Base-by-base conservation (phyloP, 1,284 basidiomycete species). In the Papiliotrema nemorosa region DNA sequence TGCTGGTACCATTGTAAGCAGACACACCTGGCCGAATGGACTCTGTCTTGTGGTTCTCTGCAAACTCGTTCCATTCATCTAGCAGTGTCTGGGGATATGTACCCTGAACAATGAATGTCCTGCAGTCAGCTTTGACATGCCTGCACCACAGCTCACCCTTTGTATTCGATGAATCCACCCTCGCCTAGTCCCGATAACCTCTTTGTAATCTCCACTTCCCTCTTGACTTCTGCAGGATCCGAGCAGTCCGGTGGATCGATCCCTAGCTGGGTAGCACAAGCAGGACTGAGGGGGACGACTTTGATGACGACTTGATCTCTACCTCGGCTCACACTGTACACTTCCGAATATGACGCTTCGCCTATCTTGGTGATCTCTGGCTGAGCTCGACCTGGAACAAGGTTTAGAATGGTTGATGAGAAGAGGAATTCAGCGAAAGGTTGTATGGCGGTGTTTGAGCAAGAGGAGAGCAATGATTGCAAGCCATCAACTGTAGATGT, bases 261-360 rank as follows among this genome's bases (percentile, higher is more conserved):
- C 49, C 20, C 43, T n/a, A 24, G 9, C 18, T 13, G 5, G 26
- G 2, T 20, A 5, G 47, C 21, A 13, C 37, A 43, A 5, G 27
- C 45, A 16, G 36, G 44, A 1, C 60, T 29, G 0, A 69, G 54
- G 1, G 66, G 68, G 9, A 60, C 57, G 31, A 67, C 55, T 43
- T 66, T 69, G 34, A 66, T 51, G 3, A 71, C 63, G 2, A 62
- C 50, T 22, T 52, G 56, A 5, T 50, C 42, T 27, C 44, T 64
- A 43, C 61, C 60, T 31, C 80, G 77, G 1, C 44, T 84, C 44
- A 92, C 84, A 3, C 85, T 85, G 74, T 90, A 98, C n/a, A 98
- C 96, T 68, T 98, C 94, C 0, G 91, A 96, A 72, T 88, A 98
- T 43, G 88, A 91, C 12, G 94, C 94, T 75, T 98, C 94, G 40